Conservation (phyloP, 768 basidiomycete genomes). For the Cystobasidium ongulense region DNA sequence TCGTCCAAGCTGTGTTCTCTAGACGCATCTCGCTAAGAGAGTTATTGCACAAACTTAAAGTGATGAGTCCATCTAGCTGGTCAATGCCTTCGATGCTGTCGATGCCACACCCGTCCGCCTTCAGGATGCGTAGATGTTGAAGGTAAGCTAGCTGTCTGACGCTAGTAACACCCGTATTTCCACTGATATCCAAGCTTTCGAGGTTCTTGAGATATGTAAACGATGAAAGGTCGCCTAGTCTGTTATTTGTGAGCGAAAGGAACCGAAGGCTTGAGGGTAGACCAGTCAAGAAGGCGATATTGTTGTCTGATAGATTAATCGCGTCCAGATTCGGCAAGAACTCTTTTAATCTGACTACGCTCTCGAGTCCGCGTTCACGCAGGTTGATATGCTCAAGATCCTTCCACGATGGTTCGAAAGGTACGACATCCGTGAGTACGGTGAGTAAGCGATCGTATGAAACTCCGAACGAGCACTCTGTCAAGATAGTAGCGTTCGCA, state of each 20-base stretch:
- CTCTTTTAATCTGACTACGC: conserved; percentile 76
- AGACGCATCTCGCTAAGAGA: conserved; percentile 59
- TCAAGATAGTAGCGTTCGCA: conserved; percentile 64
- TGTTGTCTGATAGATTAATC: conserved; percentile 51
- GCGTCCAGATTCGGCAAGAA: conserved; percentile 53
- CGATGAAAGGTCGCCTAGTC: conserved; percentile 76
- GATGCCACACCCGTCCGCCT: conserved; percentile 79
- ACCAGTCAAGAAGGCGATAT: conserved; percentile 48
- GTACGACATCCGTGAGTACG: conserved; percentile 87
- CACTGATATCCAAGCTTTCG: conserved; percentile 80
- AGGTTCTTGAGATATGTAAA: conserved; percentile 78
- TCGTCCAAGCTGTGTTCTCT: conserved; percentile 57
- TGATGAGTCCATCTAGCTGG: conserved; percentile 68
- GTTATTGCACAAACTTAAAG: conserved; percentile 74
- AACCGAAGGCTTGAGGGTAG: conserved; percentile 46
- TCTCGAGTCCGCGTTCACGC: conserved; percentile 63
- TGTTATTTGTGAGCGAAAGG: conserved; percentile 48
- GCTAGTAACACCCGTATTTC: conserved; percentile 66
- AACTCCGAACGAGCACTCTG: conserved; percentile 92
- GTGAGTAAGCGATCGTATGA: conserved; percentile 84
- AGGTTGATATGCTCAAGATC: conserved; percentile 65
- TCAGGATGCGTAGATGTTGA: conserved; percentile 75
- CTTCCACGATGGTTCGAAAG: conserved; percentile 94
- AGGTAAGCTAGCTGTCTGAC: conserved; percentile 66
- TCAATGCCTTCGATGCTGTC: conserved; percentile 65